Evolutionary conservation across 116 monocot species (phyloP), one percentile per base, ranked within the genome.

Genomic region (Papilionanthe hybrid): DNA sequence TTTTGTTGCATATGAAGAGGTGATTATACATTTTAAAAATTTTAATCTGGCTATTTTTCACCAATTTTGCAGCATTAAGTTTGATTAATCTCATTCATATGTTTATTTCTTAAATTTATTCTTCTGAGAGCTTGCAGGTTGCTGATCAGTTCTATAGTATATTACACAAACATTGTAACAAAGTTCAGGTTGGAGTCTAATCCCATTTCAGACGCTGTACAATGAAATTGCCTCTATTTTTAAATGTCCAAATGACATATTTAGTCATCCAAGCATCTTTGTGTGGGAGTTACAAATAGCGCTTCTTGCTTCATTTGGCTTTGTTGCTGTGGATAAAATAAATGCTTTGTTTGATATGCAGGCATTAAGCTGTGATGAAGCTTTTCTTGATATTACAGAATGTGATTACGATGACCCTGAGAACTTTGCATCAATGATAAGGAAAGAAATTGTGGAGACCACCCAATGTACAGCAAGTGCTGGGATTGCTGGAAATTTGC

Each of bases 351-450:
- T 66, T 67, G 30, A 83, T 85, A 47, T 82, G 83, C 80, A 96
- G 96, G 96, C 96, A 73, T 42, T 98, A 69, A 98, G 94, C 83
- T 98, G 98, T 86, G 98, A 98, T 87, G 95, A 99, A 85, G 98
- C 95, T 57, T 99, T 91, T 84, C 79, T 99, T 42, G 98, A 95
- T 88, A 86, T 91, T 67, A 85, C 87, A 49, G 86, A 79, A 37
- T 79, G 73, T 47, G 44, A 45, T 25, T 73, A 78, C 72, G 48
- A 85, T 78, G 81, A 94, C 83, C 93, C 98, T 76, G 87, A 91
- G 80, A 45, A 82, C 76, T 42, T 99, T 78, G 88, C 93, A 72
- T 80, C 72, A 57, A 84, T 75, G 66, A 88, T 93, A 69, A 84
- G 93, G 41, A 86, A 83, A 75, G 93, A 93, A 80, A 93, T 93